Base-by-base conservation (phyloP, 805 yeast genomes). In the Priceomyces carsonii region DNA sequence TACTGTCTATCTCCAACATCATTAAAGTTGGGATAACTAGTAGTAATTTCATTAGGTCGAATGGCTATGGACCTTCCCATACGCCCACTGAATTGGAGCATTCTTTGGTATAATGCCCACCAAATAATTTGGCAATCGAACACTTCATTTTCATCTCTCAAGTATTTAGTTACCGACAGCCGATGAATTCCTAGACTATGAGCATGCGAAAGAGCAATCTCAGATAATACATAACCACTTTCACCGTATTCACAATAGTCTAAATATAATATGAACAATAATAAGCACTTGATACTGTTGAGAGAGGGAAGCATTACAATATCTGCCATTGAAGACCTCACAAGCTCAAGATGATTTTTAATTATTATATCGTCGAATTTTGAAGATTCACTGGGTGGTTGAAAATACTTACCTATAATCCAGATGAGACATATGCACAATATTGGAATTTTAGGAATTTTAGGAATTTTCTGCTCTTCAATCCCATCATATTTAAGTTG, bases 361-460 rank as follows among this genome's bases (percentile, higher is more conserved):
- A 59, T 24, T 56, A 53, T 18, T 47, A 49, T 23, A 62, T 40
- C 12, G 39, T 22, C 13, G 12, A 24, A 8, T 32, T 23, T 7
- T 9, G 21, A 17, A 19, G 23, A n/a, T n/a, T n/a, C n/a, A n/a
- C n/a, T n/a, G 8, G 28, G 27, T 19, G n/a, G 12, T 19, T 18
- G 12, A 10, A 13, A 17, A 13, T 5, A 13, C 21, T 61, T 47
- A 5, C 69, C 72, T 13, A 69, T 44, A 14, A 68, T 57, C 73
- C 74, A 73, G 9, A 73, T 70, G 47, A 72, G 57, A 45, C 72
- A 74, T 8, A 74, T 64, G 29, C 71, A 62, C 28, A 77, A 73
- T 13, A 72, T 23, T 9, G 18, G 33, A 19, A 10, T 15, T 23
- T 18, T 41, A 16, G 17, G 20, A 35, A 15, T n/a, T n/a, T n/a